These are phyloP conservation scores for Cordia subcordata DNA, from an alignment of 257 asterid genomes.

Conservation along the genomic window DNA sequence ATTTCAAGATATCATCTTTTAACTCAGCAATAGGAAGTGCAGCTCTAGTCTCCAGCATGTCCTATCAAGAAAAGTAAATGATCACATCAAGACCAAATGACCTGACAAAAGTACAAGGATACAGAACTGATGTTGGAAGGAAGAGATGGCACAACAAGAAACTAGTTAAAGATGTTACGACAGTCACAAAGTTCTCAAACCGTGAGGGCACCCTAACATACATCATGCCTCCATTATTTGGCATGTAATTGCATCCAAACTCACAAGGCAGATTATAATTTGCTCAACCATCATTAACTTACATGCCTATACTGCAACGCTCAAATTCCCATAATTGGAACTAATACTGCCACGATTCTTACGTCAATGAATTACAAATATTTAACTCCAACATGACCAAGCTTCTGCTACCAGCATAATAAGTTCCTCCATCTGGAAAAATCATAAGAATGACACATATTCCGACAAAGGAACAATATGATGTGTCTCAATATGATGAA, in stretches of 20 bases:
- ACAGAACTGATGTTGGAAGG: neutral
- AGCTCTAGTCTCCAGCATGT: constrained; percentile 67
- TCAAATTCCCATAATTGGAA: no score
- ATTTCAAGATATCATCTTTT: constrained; percentile 62
- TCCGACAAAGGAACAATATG: no score
- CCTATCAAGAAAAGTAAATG: constrained; percentile 41
- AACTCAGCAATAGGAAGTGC: constrained; percentile 82
- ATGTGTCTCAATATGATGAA: no score
- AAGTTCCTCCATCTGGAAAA: neutral
- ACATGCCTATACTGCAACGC: neutral
- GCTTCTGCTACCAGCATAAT: neutral
- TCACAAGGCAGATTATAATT: neutral
- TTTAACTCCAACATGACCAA: neutral
- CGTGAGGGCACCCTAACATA: neutral
- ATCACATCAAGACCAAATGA: neutral
- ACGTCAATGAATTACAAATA: neutral
- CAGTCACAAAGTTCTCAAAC: neutral
- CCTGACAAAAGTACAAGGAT: neutral
- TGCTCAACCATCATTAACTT: neutral
- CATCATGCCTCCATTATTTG: neutral
- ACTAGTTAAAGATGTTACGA: neutral
- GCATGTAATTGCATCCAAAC: neutral
- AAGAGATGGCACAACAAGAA: neutral
- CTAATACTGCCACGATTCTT: neutral
- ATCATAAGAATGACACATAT: neutral